Evolutionary conservation across 108 stramenopile species (phyloP), one percentile per base, ranked within the genome.

Genomic region (Nitzschia sp.): DNA sequence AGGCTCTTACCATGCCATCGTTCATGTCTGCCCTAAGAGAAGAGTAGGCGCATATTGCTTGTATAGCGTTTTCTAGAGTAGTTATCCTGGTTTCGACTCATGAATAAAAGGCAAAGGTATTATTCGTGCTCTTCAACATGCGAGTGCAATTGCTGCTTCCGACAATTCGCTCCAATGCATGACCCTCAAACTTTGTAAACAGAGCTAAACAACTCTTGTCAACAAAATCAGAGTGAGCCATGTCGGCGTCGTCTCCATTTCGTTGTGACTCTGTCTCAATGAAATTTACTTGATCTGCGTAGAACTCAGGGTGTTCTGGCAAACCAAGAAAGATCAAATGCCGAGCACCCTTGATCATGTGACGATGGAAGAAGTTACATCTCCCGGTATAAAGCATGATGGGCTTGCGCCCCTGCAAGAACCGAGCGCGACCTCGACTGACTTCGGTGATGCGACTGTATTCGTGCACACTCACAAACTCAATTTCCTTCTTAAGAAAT

Each of bases 341-440:
- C 19, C 78, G 69, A 5, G 83, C 88, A 41, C 97, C 97, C 60
- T 94, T 92, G 73, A 98, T 96, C 25, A 55, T 66, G 64, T 94
- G 94, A 0, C 97, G 85, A 29, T 83, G 70, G 69, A 94, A 98
- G 71, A 91, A 98, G 63, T 97, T 95, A 17, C 89, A 89, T 44
- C 97, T 83, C 12, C 97, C 97, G 9, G 95, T 95, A 80, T 96
- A 97, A 19, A 98, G 82, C 89, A 98, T 80, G 26, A 97, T 80
- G 29, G 89, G 80, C 43, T 89, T 90, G 20, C 86, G 76, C 7
- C 97, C 97, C 55, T 97, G 93, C 54, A 95, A 78, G 75, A 98
- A 98, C 8, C 95, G 75, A 22, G 91, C 86, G 12, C 97, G 84
- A 24, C 91, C 94, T 8, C 97, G 87, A 41, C 76, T 86, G 10